Percentiles rank a stretch among this genome's conserved stretches.
phyloP scores from a whole-genome alignment of 768 basidiomycete species.

The Suillus discolor region DNA sequence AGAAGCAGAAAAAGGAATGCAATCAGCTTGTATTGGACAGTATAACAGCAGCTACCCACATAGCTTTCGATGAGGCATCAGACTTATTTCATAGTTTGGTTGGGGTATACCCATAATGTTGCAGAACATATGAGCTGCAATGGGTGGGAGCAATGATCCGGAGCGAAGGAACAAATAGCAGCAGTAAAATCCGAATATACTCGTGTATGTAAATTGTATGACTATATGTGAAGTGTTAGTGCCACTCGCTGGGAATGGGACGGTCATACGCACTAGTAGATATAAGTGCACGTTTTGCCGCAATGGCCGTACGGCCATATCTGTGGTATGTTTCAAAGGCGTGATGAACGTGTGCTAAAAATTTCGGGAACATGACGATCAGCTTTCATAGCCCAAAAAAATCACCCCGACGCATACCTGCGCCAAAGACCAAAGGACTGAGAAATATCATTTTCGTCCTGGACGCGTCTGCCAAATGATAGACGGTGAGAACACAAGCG shows the following conservation, averaged over 20 bases:
- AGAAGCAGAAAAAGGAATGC: constrained; percentile 15
- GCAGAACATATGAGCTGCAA: constrained; percentile 87
- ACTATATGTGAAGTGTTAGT: constrained; percentile 43
- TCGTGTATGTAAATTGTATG: constrained; percentile 90
- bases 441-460: constrained; percentile 68
- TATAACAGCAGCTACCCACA: constrained; percentile 42
- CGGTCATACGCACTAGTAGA: constrained; percentile 47
- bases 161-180: constrained; percentile 87
- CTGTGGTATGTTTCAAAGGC: constrained; percentile 84
- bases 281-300: constrained; percentile 62
- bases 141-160: constrained; percentile 76
- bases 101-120: constrained; percentile 93
- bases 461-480: constrained; percentile 64
- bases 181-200: constrained; percentile 87
- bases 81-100: constrained; percentile 53
- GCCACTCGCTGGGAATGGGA: neutral
- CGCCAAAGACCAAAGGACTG: constrained; percentile 85
- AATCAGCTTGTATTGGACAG: constrained; percentile 13
- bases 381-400: neutral
- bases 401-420: constrained; percentile 54
- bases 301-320: constrained; percentile 66
- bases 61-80: constrained; percentile 52
- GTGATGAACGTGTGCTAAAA: constrained; percentile 87
- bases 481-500: constrained; percentile 76
- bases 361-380: constrained; percentile 8